phyloP scores from a whole-genome alignment of 2,329 filamentous ascomycete species.

The Orbilia blumenaviensis region DNA sequence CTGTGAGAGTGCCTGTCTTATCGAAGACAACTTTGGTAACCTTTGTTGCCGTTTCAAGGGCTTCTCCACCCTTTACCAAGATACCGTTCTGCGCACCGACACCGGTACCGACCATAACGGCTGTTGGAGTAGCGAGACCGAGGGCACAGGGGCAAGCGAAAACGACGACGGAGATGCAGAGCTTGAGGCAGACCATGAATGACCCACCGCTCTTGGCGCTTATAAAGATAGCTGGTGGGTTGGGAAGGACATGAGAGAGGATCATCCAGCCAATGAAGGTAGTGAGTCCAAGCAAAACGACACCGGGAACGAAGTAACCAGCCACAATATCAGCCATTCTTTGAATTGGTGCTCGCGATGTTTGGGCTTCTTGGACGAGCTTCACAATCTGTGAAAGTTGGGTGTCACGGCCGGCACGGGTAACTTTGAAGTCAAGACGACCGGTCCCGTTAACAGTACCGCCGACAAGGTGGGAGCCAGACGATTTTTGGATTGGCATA shows the following conservation, averaged over 20 bases:
- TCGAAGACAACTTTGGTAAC: conserved; percentile 90
- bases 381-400: conserved; percentile 98
- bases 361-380: conserved; percentile 97
- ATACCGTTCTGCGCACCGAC: conserved; percentile 95
- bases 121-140: conserved; percentile 93
- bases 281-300: conserved; percentile 80
- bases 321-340: conserved; percentile 88
- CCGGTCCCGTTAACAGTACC: conserved; percentile 96
- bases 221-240: conserved; percentile 89
- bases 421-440: conserved; percentile 89
- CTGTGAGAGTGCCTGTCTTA: conserved; percentile 94
- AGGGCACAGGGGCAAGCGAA: conserved; percentile 97
- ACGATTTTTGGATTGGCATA: conserved; percentile 89
- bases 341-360: conserved; percentile 91
- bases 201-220: conserved; percentile 83
- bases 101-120: conserved; percentile 99
- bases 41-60: conserved; percentile 87
- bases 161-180: conserved; percentile 98
- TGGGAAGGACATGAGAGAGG: conserved; percentile 80
- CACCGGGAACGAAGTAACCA: conserved; percentile 91
- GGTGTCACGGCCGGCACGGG: conserved; percentile 89
- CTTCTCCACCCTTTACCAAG: conserved; percentile 94
- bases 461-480: conserved; percentile 81
- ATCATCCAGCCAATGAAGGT: conserved; percentile 96
- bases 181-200: conserved; percentile 94